Conservation (phyloP, 75 land plant species). For the Sequoiadendron giganteum region DNA sequence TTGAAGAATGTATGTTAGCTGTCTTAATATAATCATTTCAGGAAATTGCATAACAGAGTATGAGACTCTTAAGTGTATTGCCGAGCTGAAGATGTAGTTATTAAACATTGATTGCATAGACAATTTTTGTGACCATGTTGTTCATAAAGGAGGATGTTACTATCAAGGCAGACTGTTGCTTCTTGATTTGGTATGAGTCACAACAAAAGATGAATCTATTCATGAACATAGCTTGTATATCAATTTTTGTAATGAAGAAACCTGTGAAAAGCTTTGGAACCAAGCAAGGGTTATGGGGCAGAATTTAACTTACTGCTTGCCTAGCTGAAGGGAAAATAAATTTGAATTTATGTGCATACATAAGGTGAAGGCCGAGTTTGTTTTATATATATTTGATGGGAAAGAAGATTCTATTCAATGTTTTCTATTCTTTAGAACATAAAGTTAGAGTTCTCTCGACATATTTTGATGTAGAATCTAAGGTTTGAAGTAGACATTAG, state of each 20-base stretch:
- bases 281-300: background rate
- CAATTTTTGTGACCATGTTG: background rate
- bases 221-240: background rate
- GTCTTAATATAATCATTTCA: background rate
- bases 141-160: background rate
- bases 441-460: background rate
- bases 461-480: background rate
- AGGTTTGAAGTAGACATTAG: background rate
- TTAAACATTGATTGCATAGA: background rate
- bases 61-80: background rate
- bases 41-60: background rate
- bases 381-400: background rate
- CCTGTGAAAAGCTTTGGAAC: background rate
- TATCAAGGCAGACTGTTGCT: background rate
- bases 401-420: too few species aligned
- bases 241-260: background rate
- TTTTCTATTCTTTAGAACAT: background rate
- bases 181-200: background rate
- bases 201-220: background rate
- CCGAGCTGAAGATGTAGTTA: background rate
- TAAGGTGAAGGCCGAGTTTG: background rate
- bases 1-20: background rate
- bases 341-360: background rate
- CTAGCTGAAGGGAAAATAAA: background rate
- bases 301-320: background rate